phyloP scores from a whole-genome alignment of 257 asterid genomes.

The Linderniella brevidens region DNA sequence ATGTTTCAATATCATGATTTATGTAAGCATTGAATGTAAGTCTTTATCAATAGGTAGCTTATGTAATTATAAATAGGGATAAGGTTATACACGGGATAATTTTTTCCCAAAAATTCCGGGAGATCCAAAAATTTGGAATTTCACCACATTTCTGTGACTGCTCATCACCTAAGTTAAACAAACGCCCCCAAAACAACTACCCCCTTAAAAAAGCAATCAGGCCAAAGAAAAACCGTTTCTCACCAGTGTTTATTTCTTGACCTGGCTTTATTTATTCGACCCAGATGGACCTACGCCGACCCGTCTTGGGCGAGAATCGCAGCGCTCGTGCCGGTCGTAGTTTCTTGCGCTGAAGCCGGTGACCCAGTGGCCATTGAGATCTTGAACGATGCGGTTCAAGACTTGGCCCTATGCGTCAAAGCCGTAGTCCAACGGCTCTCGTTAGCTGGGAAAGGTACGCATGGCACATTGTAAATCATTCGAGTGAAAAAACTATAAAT shows the following conservation, averaged over 20 bases:
- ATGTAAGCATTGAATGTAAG: too few species aligned
- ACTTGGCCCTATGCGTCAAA: conserved; percentile 61
- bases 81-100: too few species aligned
- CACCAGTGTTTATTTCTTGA: too few species aligned
- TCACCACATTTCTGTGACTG: conserved; percentile 5
- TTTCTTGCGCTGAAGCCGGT: conserved; percentile 87
- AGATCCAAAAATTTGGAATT: not conserved
- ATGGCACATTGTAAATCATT: not conserved
- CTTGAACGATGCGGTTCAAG: conserved; percentile 60
- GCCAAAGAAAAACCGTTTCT: too few species aligned
- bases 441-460: conserved; percentile 75
- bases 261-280: conserved; percentile 47
- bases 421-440: conserved; percentile 70
- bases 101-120: too few species aligned
- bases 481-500: not conserved
- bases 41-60: too few species aligned
- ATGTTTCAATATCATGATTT: too few species aligned
- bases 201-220: too few species aligned
- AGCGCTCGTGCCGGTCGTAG: conserved; percentile 82
- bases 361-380: conserved; percentile 74
- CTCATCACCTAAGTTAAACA: too few species aligned
- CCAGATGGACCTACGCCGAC: conserved; percentile 99
- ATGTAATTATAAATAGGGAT: too few species aligned
- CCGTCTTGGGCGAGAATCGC: conserved; percentile 98
- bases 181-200: too few species aligned